A percentile compares a stretch with the other conserved stretches of the same genome.
These are phyloP conservation scores for Neostapfia colusana DNA, from an alignment of 176 grass and related monocot species.

Conservation along the genomic window DNA sequence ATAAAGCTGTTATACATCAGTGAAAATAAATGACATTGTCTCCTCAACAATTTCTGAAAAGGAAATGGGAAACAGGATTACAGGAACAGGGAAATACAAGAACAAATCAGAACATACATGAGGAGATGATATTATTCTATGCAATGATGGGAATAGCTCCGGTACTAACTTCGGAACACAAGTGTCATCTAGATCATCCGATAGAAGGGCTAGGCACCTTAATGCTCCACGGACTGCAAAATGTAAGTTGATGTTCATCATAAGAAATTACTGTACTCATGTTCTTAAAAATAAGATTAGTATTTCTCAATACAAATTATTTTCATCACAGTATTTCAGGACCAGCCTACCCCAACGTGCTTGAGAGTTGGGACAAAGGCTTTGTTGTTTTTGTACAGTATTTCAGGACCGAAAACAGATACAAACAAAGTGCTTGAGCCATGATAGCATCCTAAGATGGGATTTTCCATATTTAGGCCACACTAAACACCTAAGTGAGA, in stretches of 20 bases:
- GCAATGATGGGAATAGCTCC: constrained; percentile 74
- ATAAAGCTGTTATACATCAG: constrained; percentile 60
- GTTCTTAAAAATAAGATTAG: not conserved
- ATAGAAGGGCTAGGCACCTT: constrained; percentile 91
- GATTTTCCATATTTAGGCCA: not conserved
- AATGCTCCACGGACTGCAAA: constrained; percentile 80
- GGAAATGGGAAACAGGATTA: constrained; percentile 5
- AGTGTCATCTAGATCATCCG: constrained; percentile 90
- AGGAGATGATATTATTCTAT: constrained; percentile 79
- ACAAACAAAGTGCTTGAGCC: constrained; percentile 2
- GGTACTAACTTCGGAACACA: constrained; percentile 85
- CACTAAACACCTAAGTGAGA: not conserved
- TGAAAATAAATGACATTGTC: constrained; percentile 37
- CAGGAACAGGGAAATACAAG: constrained; percentile 5
- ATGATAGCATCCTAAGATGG: constrained; percentile 27
- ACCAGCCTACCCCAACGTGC: no score
- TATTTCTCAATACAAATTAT: not conserved
- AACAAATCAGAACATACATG: constrained; percentile 55
- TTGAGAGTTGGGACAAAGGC: no score
- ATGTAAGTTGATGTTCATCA: constrained; percentile 15
- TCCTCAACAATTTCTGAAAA: constrained; percentile 21
- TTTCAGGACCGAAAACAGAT: not conserved
- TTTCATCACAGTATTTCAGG: not conserved
- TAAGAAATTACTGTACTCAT: not conserved
- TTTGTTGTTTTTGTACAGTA: no score